Conservation (phyloP, 2,329 filamentous ascomycete species). For the Fusarium kyushuense region DNA sequence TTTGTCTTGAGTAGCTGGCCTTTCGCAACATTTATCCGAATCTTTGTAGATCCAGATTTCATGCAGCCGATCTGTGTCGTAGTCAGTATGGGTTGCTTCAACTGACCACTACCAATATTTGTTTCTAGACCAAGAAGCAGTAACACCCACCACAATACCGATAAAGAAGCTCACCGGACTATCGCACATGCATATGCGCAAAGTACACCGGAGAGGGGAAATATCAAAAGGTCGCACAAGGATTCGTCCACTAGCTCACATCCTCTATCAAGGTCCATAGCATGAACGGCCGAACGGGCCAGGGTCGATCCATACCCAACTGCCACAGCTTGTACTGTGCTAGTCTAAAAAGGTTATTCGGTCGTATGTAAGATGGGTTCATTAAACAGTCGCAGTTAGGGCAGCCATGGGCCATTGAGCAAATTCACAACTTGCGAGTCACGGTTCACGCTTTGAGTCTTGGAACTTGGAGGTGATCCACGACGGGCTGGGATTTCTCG, state of each 20-base stretch:
- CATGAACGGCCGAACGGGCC: conserved; percentile 3
- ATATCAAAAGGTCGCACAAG: conserved; percentile 39
- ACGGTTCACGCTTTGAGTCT: conserved; percentile 35
- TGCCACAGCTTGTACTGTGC: conserved; percentile 42
- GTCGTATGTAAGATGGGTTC: conserved; percentile 42
- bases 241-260: conserved; percentile 35
- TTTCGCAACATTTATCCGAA: neutral
- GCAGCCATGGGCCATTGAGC: conserved; percentile 34
- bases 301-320: conserved; percentile 42
- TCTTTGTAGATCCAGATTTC: conserved; percentile 11
- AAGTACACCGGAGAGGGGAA: conserved; percentile 41
- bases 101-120: conserved; percentile 12
- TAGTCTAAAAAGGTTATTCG: conserved; percentile 41
- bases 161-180: conserved; percentile 38
- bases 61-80: conserved; percentile 34
- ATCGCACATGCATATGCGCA: conserved; percentile 42
- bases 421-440: conserved; percentile 43
- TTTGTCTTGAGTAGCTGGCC: neutral
- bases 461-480: conserved; percentile 20
- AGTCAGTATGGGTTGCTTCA: conserved; percentile 23
- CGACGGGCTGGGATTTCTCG: conserved; percentile 28
- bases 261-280: conserved; percentile 39
- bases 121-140: conserved; percentile 35
- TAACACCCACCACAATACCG: conserved; percentile 35
- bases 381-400: conserved; percentile 46